Base-by-base conservation (phyloP, 1,139 yeast species). In the Kurtzmaniella natalensis region DNA sequence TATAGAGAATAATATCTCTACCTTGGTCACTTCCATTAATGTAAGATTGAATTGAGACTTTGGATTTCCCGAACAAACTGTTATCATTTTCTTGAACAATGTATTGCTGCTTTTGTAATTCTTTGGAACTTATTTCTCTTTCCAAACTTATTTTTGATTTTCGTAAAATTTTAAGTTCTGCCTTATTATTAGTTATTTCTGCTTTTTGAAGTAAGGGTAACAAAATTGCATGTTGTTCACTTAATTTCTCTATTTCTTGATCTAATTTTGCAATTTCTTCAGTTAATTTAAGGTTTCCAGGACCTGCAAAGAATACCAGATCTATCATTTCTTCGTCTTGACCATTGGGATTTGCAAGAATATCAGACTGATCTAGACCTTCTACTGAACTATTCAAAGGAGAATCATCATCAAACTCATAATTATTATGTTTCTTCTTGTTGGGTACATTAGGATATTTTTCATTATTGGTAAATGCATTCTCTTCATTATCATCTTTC, bases 31-130 rank as follows among this genome's bases (percentile, higher is more conserved):
- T 61, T 1, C 76, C 78, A 36, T 72, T 74, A 18, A 83, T 70
- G 50, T 77, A 82, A 1, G 89, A 76, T 36, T 76, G 83, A 25
- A 88, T 84, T 7, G 66, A 57, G 1, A 85, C 76, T 24, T 67
- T 59, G 0, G 94, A 78, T 43, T 81, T 80, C 1, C 85, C 87
- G 51, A 61, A 87, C 36, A 89, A 65, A 47, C 88, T 80, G 51
- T 81, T 84, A 34, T 85, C 92, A 48, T 76, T 81, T 43, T 86
- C 94, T 49, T 85, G 95, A 1, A 87, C 87, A 34, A 82, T 74
- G 44, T 80, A 81, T 51, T 86, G 95, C 44, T 86, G 95, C 37
- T 75, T 74, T 41, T 84, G 85, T 22, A 83, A 60, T 45, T 84
- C 89, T 45, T 83, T 84, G 4, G 78, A 56, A 34, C 75, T 76